phyloP scores from a whole-genome alignment of 257 asterid species.

The Salvia miltiorrhiza region DNA sequence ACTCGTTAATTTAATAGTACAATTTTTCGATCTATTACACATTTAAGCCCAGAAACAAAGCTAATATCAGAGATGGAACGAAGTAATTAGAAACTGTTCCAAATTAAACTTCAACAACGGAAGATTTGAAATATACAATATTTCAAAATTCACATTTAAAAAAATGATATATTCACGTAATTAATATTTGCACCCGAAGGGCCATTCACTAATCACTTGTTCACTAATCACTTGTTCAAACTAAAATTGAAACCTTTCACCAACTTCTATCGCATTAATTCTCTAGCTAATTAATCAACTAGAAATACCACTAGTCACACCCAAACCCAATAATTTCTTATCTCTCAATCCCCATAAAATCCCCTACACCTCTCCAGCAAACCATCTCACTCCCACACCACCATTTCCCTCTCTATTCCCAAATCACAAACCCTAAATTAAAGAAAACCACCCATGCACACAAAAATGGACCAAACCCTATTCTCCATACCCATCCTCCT shows the following conservation, averaged over 20 bases:
- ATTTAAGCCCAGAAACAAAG: too few species aligned
- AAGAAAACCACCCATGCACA: background rate
- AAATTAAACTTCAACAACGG: background rate
- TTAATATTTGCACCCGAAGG: background rate
- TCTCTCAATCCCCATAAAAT: slow-evolving; percentile 37
- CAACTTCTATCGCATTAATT: slow-evolving; percentile 19
- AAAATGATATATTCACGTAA: background rate
- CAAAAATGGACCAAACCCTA: slow-evolving; percentile 31
- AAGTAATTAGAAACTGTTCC: background rate
- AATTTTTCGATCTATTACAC: background rate
- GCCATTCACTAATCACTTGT: background rate
- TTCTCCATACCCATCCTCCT: slow-evolving; percentile 24
- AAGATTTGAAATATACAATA: background rate
- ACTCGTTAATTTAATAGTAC: too few species aligned
- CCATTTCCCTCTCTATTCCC: background rate
- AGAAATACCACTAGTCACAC: slow-evolving; percentile 17
- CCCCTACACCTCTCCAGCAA: slow-evolving; percentile 21
- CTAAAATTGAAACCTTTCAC: slow-evolving; percentile 33
- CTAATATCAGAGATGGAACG: too few species aligned
- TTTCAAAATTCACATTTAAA: background rate
- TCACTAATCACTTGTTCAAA: background rate
- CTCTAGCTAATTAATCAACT: slow-evolving; percentile 18
- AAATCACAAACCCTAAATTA: background rate
- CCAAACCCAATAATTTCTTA: slow-evolving; percentile 30
- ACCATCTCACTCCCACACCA: background rate